Percentiles rank a stretch among this genome's conserved stretches.
Evolutionary conservation across 768 basidiomycete genomes (phyloP).

Genomic region (Dentipellis sp.): DNA sequence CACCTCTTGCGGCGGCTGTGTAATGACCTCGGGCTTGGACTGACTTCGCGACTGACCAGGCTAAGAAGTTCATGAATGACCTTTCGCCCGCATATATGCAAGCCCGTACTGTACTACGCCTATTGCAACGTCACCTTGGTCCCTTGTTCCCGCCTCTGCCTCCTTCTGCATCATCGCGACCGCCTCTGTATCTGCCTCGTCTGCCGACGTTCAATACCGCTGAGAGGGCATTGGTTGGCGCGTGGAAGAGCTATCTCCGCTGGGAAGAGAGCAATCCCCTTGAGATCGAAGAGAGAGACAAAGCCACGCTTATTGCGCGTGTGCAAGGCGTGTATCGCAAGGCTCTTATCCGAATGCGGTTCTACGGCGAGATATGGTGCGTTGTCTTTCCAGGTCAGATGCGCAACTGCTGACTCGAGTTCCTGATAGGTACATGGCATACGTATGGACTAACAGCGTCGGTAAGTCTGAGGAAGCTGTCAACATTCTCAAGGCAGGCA

Average conservation of each 20-base stretch:
- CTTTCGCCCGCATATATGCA: constrained; percentile 94
- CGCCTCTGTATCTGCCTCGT: constrained; percentile 51
- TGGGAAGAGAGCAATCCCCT: constrained; percentile 95
- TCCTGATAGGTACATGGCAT: constrained; percentile 79
- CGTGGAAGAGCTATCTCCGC: constrained; percentile 89
- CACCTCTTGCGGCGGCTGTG: background rate
- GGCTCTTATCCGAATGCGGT: constrained; percentile 86
- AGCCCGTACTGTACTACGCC: constrained; percentile 80
- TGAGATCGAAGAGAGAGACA: constrained; percentile 82
- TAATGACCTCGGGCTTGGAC: background rate
- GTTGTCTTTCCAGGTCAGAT: constrained; percentile 8
- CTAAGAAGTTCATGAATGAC: constrained; percentile 93
- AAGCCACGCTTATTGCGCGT: constrained; percentile 51
- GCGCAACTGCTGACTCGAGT: background rate
- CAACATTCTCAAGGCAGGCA: constrained; percentile 71
- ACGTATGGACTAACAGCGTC: constrained; percentile 65
- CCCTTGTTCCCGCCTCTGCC: constrained; percentile 45
- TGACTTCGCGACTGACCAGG: constrained; percentile 29
- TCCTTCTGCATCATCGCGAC: constrained; percentile 27
- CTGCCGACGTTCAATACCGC: constrained; percentile 62
- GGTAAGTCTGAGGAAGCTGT: constrained; percentile 78
- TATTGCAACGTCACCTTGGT: constrained; percentile 61
- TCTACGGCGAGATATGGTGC: constrained; percentile 92
- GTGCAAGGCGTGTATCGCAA: constrained; percentile 82
- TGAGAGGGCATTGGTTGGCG: constrained; percentile 68